Base-by-base conservation (phyloP, 805 yeast species). In the Starmerella ratchasimensis region DNA sequence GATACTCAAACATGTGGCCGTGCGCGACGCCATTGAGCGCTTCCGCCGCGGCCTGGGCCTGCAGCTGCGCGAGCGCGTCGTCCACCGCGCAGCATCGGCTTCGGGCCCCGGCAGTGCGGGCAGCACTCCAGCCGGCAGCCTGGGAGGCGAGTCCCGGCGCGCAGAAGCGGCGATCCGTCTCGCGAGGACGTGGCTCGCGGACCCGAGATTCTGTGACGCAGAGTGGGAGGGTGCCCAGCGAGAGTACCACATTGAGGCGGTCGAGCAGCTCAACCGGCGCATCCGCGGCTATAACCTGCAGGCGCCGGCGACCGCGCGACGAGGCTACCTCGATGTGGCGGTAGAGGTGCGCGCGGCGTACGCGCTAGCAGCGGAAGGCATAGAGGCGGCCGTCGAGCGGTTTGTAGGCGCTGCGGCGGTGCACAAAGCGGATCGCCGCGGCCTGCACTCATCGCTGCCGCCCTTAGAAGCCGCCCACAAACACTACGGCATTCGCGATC, bases 1-100 rank as follows among this genome's bases (percentile, higher is more conserved):
- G 95, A 76, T 84, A 26, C 93, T 82, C 49, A 75, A 71, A 38
- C 90, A 80, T 55, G 63, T 70, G 15, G 65, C 71, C 2, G 71
- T 77, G 3, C 66, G 68, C 30, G 42, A 49, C 2, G 70, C 69
- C 26, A 63, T 79, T 7, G 52, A 49, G 2, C 50, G 50, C 0
- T 72, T 80, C 37, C 57, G 84, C 36, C 43, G 47, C 0, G 63
- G 63, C 44, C 39, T 37, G 46, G 18, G 46, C 51, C 30, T n/a
- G 6, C 28, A 45, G 10, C 35, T 50, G 9, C 50, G 51, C 22
- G 65, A 61, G 10, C 36, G 42, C 28, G 41, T 52, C 31, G 56
- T 57, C 1, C 48, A 32, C 13, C 20, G 33, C 8, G 19, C 43
- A 6, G 27, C 43, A 9, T 54, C 51, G 15, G 43, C 45, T n/a